A percentile compares a stretch with the other conserved stretches of the same genome.
Conservation (phyloP, 805 yeast species). For the Candida nitratophila region DNA sequence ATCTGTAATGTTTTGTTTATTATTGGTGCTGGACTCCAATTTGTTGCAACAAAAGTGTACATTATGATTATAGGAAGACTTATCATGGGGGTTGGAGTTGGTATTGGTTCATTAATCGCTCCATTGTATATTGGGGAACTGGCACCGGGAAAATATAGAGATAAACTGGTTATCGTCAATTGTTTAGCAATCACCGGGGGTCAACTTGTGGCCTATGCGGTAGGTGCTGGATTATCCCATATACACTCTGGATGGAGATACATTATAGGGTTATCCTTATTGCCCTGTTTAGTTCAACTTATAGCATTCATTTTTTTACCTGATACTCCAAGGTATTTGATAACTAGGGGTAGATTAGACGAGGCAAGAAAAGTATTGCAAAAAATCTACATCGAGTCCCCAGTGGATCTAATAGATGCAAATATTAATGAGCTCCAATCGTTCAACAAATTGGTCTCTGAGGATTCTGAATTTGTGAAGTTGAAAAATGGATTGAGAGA, state of each 20-base stretch:
- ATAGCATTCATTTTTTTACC: conserved; percentile 41
- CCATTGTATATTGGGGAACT: conserved; percentile 49
- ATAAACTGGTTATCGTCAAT: conserved; percentile 44
- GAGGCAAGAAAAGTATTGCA: conserved; percentile 34
- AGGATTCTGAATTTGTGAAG: conserved; percentile 15
- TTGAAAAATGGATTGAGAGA: conserved; percentile 32
- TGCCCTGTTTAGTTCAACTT: conserved; percentile 43
- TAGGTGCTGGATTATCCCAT: conserved; percentile 40
- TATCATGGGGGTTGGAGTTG: conserved; percentile 49
- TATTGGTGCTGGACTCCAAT: conserved; percentile 41
- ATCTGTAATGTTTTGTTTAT: conserved; percentile 41
- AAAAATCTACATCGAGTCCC: conserved; percentile 30
- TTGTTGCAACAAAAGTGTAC: conserved; percentile 35
- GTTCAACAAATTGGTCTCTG: conserved; percentile 15
- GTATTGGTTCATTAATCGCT: conserved; percentile 46
- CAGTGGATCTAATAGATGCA: conserved; percentile 32
- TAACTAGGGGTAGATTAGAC: conserved; percentile 34
- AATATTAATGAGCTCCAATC: conserved; percentile 36
- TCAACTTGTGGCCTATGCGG: conserved; percentile 44
- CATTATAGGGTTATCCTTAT: conserved; percentile 42
- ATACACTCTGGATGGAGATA: conserved; percentile 45
- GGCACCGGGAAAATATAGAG: conserved; percentile 46
- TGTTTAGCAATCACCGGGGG: conserved; percentile 52
- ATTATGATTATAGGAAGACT: conserved; percentile 48
- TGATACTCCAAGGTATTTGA: conserved; percentile 48